These are phyloP conservation scores for Penicillium crustosum DNA, from an alignment of 2,329 filamentous ascomycete species.

Conservation along the genomic window DNA sequence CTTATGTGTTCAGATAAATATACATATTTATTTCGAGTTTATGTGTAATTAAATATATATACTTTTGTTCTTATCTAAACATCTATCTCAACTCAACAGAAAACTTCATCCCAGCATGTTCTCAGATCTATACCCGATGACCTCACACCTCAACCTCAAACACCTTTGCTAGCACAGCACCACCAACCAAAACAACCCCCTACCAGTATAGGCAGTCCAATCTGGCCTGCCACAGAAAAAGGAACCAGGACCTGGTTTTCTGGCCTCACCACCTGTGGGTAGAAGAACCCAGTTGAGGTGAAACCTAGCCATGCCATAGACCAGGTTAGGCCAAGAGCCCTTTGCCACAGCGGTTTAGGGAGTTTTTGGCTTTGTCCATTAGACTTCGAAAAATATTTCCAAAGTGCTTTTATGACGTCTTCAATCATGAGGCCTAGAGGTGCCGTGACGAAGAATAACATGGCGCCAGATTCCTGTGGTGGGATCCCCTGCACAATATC, in stretches of 20 bases:
- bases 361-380: not conserved
- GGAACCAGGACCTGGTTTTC: conserved; percentile 8
- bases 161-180: conserved; percentile 3
- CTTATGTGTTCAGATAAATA: not conserved
- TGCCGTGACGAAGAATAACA: conserved; percentile 27
- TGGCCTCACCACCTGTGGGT: conserved; percentile 4
- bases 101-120: not conserved
- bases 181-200: conserved; percentile 2
- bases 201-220: conserved; percentile 2
- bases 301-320: conserved; percentile 10
- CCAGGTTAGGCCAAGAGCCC: conserved; percentile 6
- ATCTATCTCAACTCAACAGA: not conserved
- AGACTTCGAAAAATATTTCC: not conserved
- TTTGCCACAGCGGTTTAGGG: conserved; percentile 8
- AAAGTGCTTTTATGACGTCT: conserved; percentile 25
- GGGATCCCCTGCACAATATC: conserved; percentile 20
- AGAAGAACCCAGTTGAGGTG: conserved; percentile 10
- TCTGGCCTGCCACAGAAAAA: not conserved
- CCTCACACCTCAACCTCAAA: conserved; percentile 8
- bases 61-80: not conserved
- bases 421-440: conserved; percentile 32
- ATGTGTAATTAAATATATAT: no score
- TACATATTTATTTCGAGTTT: no score
- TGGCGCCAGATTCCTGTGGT: conserved; percentile 17
- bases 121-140: not conserved